Percentiles rank a stretch among this genome's conserved stretches.
phyloP scores from a whole-genome alignment of 1,284 basidiomycete genomes.

The Cystobasidium sp. region DNA sequence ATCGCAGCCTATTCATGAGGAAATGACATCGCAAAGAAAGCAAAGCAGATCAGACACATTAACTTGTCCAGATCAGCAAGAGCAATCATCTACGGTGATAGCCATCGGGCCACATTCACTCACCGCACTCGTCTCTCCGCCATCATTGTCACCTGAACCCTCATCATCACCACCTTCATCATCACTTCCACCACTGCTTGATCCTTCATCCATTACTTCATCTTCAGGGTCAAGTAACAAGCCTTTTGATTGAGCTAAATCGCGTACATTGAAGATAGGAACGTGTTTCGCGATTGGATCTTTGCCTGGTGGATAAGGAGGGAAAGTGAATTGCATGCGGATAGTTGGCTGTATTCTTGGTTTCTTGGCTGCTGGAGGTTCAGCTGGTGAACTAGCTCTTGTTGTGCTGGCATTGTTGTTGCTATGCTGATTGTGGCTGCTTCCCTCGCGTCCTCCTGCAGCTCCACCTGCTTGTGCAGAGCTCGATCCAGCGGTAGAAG shows the following conservation, averaged over 20 bases:
- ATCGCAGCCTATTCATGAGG: background rate
- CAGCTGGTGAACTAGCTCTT: slow-evolving; percentile 3
- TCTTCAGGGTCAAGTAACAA: slow-evolving; percentile 36
- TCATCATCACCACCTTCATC: slow-evolving; percentile 35
- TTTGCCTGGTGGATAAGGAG: slow-evolving; percentile 14
- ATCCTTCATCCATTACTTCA: slow-evolving; percentile 16
- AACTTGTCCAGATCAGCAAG: background rate
- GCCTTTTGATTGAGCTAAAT: slow-evolving; percentile 18
- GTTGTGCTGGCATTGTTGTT: slow-evolving; percentile 4
- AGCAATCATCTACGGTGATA: background rate
- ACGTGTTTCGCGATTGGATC: slow-evolving; percentile 35
- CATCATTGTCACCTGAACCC: slow-evolving; percentile 8
- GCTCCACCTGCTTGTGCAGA: background rate
- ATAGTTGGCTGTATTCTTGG: slow-evolving; percentile 41
- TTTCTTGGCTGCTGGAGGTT: slow-evolving; percentile 24
- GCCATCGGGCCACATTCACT: background rate
- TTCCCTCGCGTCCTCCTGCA: background rate
- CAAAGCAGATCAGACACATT: background rate
- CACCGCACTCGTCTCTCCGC: slow-evolving; percentile 22
- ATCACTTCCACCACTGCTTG: slow-evolving; percentile 39
- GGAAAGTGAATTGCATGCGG: slow-evolving; percentile 39
- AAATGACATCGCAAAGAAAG: background rate
- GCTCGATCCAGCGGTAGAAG: background rate
- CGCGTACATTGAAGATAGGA: slow-evolving; percentile 43
- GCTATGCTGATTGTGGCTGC: background rate